Evolutionary conservation across 345 rosid genomes (phyloP), one percentile per base, ranked within the genome.

Genomic region (Ceriops decandra): DNA sequence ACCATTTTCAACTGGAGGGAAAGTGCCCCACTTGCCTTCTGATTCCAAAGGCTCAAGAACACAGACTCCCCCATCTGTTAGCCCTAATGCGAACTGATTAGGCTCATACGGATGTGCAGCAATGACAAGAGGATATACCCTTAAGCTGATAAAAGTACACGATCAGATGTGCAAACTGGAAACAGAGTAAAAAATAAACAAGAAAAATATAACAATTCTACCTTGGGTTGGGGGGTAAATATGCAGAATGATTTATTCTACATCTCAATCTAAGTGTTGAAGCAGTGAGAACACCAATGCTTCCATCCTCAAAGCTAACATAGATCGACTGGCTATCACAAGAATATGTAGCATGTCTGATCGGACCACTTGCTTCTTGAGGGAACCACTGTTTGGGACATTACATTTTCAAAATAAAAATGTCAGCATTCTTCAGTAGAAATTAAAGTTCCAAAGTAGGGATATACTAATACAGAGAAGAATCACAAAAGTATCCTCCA

Each of bases 341-440:
- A 24, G 98, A 92, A 74, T 86, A 89, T n/a, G 96, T 80, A 24
- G 92, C 98, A 77, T 87, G 85, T 2, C 96, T 89, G 74, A 92
- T 86, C 20, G 93, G 82, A 72, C 90, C 84, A 16, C 86, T 85
- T 69, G 84, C 84, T 78, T 92, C 96, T 27, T 79, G 74, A 51
- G 83, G 84, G 17, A 84, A 76, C 86, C 86, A 92, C 93, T 92
- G 77, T 68, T 81, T 27, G 56, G 72, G 53, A 70, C 67, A 67
- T 72, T 36, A 69, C 49, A 60, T 35, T 38, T 65, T 62, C 57
- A 71, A 16, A 62, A 33, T 42, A 51, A 70, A 22, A 32, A 19
- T 63, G 31, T 60, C 59, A 66, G 63, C 3, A 59, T 17, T 60
- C 63, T 59, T 31, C 9, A 51, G 62, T 4, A 30, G 47, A 49